A percentile compares a stretch with the other conserved stretches of the same genome.
phyloP scores from a whole-genome alignment of 768 basidiomycete species.

The Lactifluus volemus region DNA sequence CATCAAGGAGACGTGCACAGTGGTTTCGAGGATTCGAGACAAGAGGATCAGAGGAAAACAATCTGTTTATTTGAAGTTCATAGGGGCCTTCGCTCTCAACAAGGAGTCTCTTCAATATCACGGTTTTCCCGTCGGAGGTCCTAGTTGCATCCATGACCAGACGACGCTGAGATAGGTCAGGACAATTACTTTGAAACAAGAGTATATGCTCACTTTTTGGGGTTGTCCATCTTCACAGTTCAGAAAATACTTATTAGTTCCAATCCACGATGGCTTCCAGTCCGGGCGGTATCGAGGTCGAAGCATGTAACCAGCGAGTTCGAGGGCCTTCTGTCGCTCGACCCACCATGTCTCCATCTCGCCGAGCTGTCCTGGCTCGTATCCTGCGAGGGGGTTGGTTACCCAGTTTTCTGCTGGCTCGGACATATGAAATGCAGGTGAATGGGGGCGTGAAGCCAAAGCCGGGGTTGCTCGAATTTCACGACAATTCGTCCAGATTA shows the following conservation, averaged over 20 bases:
- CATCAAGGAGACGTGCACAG: conserved; percentile 23
- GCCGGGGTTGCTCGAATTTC: not conserved
- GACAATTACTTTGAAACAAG: not conserved
- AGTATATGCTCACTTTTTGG: not conserved
- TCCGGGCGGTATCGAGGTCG: conserved; percentile 3
- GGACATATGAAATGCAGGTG: not conserved
- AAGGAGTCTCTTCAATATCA: conserved; percentile 9
- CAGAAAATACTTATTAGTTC: not conserved
- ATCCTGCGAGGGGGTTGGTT: not conserved
- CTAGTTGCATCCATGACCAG: conserved; percentile 13
- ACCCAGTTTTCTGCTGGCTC: not conserved
- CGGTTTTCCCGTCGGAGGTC: conserved; percentile 3
- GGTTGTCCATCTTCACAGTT: conserved; percentile 9
- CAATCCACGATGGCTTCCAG: conserved; percentile 5
- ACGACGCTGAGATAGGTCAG: not conserved
- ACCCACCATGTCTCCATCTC: not conserved
- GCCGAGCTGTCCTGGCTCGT: not conserved
- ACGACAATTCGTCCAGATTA: not conserved
- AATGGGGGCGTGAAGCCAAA: too few relatives aligned
- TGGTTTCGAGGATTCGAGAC: conserved; percentile 24
- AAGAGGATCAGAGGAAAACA: conserved; percentile 15
- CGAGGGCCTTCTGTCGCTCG: not conserved
- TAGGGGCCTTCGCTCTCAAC: not conserved
- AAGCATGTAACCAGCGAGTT: conserved; percentile 2
- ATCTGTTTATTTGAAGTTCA: conserved; percentile 8